These are phyloP conservation scores for Nitzschia inconspicua DNA, from an alignment of 108 stramenopile genomes.

Conservation along the genomic window DNA sequence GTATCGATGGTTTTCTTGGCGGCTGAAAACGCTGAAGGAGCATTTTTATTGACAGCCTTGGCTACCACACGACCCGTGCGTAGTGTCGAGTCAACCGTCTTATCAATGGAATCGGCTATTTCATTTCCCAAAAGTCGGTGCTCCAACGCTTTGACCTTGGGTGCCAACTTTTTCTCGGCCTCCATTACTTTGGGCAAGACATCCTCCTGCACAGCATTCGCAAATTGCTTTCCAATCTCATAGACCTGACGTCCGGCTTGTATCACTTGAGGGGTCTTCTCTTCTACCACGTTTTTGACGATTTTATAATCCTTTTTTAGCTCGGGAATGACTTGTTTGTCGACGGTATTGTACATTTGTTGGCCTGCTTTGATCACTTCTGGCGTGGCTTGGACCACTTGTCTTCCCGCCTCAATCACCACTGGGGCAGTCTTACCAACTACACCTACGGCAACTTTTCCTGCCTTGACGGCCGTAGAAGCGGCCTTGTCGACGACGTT, in stretches of 20 bases:
- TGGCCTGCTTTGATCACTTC: background rate
- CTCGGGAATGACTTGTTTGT: constrained; percentile 4
- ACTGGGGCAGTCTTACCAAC: background rate
- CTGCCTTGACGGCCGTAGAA: background rate
- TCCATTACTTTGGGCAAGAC: background rate
- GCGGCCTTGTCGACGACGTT: constrained; percentile 1
- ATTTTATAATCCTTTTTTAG: background rate
- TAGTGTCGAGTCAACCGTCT: background rate
- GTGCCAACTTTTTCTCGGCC: background rate
- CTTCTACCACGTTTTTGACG: background rate
- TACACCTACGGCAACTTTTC: constrained; percentile 5
- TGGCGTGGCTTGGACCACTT: constrained; percentile 3
- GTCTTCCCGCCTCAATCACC: background rate
- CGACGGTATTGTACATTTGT: constrained; percentile 3
- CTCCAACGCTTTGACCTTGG: background rate
- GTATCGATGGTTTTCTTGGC: background rate
- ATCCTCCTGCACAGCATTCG: background rate
- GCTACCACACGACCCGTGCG: background rate
- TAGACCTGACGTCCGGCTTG: constrained; percentile 4
- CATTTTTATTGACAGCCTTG: background rate
- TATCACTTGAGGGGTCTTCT: constrained; percentile 1
- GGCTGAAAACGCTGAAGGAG: background rate
- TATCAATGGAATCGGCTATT: background rate
- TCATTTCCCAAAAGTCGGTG: background rate
- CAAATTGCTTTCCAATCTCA: background rate